Evolutionary conservation across 768 basidiomycete species (phyloP), one percentile per base, ranked within the genome.

Genomic region (Cyathus striatus): DNA sequence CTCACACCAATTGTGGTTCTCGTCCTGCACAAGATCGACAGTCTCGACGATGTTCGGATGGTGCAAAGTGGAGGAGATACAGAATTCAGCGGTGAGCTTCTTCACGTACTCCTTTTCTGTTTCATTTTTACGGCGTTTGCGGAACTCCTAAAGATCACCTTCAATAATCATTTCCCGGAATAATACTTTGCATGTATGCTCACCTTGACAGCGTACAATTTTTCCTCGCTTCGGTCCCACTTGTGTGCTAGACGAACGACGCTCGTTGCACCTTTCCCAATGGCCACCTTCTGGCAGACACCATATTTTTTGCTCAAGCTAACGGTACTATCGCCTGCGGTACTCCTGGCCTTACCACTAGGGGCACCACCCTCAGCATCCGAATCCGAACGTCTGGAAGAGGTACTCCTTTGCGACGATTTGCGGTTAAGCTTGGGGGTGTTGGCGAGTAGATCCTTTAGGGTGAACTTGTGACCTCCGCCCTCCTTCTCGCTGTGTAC

Each of bases 71-170:
- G 94, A 96, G 34, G 91, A 94, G 49, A 98, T 98, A 66, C 94
- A 98, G 66, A 97, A 98, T 62, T 98, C 95, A 20, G 95, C 92
- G 5, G 95, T 99, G 54, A 99, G 86, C 65, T 99, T 99, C 81
- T 99, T 99, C 69, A 99, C 84, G 57, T 99, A 99, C 70, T 99
- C 95, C 64, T 96, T 96, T 66, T 99, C 95, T 4, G 93, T 83
- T 70, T 99, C 95, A 57, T 95, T 96, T 79, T 94, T 95, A 54
- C 95, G 81, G 49, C 95, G 81, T 64, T 96, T 97, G 41, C 95
- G 86, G 75, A 99, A 99, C 68, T 99, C 95, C 92, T 95, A 48
- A n/a, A n/a, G n/a, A n/a, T n/a, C n/a, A n/a, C n/a, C n/a, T n/a
- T n/a, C n/a, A n/a, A n/a, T n/a, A n/a, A n/a, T n/a, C n/a, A n/a